phyloP scores from a whole-genome alignment of 2,329 filamentous ascomycete species.

The Diplocarpon mali region DNA sequence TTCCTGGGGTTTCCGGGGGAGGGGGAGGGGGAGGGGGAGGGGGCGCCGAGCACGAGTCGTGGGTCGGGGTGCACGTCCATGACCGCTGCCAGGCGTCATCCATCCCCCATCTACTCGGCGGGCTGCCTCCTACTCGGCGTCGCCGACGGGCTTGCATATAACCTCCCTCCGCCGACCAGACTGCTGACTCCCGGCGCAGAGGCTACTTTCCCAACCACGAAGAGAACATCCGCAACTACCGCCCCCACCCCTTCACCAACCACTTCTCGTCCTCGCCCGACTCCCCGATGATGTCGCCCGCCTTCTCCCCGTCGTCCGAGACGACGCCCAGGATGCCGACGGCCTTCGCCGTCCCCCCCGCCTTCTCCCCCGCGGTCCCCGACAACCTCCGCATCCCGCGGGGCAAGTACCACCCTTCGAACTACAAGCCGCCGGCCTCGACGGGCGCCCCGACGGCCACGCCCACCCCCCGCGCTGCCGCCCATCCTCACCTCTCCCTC shows the following conservation, averaged over 20 bases:
- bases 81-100: too few species aligned
- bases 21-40: too few species aligned
- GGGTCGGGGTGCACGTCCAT: too few species aligned
- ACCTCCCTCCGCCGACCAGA: neutral
- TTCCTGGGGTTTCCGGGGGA: too few species aligned
- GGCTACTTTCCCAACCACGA: constrained; percentile 52
- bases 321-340: constrained; percentile 7
- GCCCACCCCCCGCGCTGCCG: constrained; percentile 2
- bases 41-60: too few species aligned
- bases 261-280: constrained; percentile 38
- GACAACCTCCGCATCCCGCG: constrained; percentile 33
- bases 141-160: too few species aligned
- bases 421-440: constrained; percentile 37
- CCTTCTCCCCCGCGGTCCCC: constrained; percentile 8
- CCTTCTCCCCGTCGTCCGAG: constrained; percentile 23
- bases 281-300: constrained; percentile 5
- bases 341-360: constrained; percentile 5
- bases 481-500: neutral
- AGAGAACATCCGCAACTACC: constrained; percentile 31
- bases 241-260: constrained; percentile 21
- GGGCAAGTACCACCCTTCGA: constrained; percentile 54
- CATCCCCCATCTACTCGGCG: too few species aligned
- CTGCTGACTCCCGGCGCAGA: constrained; percentile 28
- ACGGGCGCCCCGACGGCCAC: constrained; percentile 16
- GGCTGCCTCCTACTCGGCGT: too few species aligned